Conservation (phyloP, 208 protist genomes). For the Leishmania martiniquensis region DNA sequence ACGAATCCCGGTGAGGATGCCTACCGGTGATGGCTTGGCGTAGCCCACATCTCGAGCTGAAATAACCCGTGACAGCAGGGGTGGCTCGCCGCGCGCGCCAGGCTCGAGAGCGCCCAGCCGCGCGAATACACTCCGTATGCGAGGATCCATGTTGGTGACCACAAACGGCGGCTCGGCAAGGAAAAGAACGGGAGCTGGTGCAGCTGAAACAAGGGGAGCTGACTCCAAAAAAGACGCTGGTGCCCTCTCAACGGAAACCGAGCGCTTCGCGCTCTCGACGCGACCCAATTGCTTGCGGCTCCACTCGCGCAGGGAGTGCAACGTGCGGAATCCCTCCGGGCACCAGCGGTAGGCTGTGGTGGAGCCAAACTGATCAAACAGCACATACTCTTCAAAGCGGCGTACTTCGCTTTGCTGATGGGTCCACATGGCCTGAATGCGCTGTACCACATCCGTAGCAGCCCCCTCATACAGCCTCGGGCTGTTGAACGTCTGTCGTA, state of each 20-base stretch:
- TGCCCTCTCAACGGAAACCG: not conserved
- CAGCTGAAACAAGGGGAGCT: not conserved
- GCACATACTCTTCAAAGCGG: slow-evolving; percentile 28
- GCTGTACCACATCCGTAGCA: slow-evolving; percentile 1
- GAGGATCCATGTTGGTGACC: slow-evolving; percentile 55
- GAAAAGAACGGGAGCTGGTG: slow-evolving; percentile 13
- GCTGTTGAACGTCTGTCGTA: slow-evolving; percentile 28
- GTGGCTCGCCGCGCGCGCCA: slow-evolving; percentile 18
- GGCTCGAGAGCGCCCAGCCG: slow-evolving; percentile 35
- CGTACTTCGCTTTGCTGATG: slow-evolving; percentile 1
- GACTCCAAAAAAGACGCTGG: not conserved
- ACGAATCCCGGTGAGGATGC: slow-evolving; percentile 37
- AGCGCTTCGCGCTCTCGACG: not conserved
- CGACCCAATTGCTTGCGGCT: slow-evolving; percentile 16
- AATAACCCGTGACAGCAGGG: slow-evolving; percentile 48
- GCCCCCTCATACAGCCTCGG: slow-evolving; percentile 19
- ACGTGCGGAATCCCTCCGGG: slow-evolving; percentile 46
- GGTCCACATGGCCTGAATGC: slow-evolving; percentile 11
- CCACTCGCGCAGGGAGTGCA: slow-evolving; percentile 48
- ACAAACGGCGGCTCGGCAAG: slow-evolving; percentile 46
- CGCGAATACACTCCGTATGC: slow-evolving; percentile 29
- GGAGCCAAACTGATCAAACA: slow-evolving; percentile 45
- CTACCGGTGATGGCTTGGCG: slow-evolving; percentile 69
- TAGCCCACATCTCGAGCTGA: slow-evolving; percentile 40
- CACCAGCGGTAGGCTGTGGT: slow-evolving; percentile 58